Evolutionary conservation across 2,329 filamentous ascomycete genomes (phyloP), one percentile per base, ranked within the genome.

Genomic region (Alternaria novae-zelandiae): DNA sequence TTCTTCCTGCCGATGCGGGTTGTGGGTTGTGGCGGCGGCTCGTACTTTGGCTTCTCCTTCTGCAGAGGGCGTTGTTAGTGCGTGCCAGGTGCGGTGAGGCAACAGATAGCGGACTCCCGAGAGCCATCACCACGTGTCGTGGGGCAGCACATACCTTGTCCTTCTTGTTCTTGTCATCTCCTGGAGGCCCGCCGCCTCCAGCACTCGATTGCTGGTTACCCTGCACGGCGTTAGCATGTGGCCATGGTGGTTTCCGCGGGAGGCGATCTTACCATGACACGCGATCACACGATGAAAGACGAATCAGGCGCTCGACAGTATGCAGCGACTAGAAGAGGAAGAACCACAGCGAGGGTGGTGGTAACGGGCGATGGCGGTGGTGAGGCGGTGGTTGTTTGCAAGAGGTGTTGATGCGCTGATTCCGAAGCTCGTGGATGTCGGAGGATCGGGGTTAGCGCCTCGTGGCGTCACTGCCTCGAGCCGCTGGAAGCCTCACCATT

Each of bases 11-110:
- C 96, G 80, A 99, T 91, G 80, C 96, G 93, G 71, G 96, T 98
- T 67, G 96, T 99, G 68, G 96, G 96, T 78, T 95, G 91, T 82
- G 96, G 96, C 73, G 96, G 96, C 70, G 96, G 96, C 83, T 99
- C 96, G 86, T 99, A 99, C 91, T 97, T 98, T 80, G 96, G 96
- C 90, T 99, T 99, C 68, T 99, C 95, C 88, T 99, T 98, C 95
- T 64, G 54, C 28, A 56, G 20, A 60, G 30, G 50, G 44, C 21
- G 13, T 28, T 45, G 61, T 59, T 47, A 63, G 61, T 51, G 25
- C 55, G 26, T 44, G 47, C n/a, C 41, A 49, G 46, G 45, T 49
- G 49, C 28, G 55, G 55, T 59, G 46, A 61, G 59, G 36, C 54
- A 50, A 51, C 45, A 50, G 45, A 61, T 46, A 23, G 54, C 59